Conservation (phyloP, 139 green algal species). For the Zygnema cylindricum region DNA sequence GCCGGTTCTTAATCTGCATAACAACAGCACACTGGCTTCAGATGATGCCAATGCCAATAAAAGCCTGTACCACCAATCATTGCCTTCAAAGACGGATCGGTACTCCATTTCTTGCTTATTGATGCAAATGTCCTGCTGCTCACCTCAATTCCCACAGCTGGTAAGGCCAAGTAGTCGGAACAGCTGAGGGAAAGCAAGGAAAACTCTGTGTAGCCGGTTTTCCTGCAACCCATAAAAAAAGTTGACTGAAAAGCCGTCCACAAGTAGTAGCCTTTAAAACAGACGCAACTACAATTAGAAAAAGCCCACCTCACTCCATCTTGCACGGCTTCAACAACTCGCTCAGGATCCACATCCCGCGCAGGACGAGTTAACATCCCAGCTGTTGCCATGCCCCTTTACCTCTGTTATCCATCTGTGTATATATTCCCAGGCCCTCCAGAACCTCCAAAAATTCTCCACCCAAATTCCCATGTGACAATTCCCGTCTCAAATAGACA, state of each 20-base stretch:
- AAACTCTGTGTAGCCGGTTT: constrained; percentile 74
- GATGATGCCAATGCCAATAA: no score
- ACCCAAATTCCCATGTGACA: no score
- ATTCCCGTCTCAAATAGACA: no score
- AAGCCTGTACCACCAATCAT: no score
- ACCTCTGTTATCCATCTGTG: neutral
- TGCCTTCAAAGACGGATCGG: neutral
- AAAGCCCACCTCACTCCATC: constrained; percentile 68
- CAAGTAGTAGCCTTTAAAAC: neutral
- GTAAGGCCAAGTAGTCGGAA: constrained; percentile 77
- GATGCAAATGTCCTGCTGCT: neutral
- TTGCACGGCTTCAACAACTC: constrained; percentile 76
- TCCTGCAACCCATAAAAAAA: constrained; percentile 19
- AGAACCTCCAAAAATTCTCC: no score
- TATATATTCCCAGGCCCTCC: no score
- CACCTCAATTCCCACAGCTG: constrained; percentile 56
- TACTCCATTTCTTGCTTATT: neutral
- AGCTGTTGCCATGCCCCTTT: constrained; percentile 36
- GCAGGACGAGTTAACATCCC: constrained; percentile 80
- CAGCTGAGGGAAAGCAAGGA: constrained; percentile 77
- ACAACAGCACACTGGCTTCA: no score
- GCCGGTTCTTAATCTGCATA: constrained; percentile 76
- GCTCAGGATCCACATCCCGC: constrained; percentile 73
- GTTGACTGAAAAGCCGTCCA: neutral
- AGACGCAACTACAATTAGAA: neutral